A percentile compares a stretch with the other conserved stretches of the same genome.
Evolutionary conservation across 2,329 filamentous ascomycete species (phyloP).

Genomic region (Aaosphaeria pasadenensis): DNA sequence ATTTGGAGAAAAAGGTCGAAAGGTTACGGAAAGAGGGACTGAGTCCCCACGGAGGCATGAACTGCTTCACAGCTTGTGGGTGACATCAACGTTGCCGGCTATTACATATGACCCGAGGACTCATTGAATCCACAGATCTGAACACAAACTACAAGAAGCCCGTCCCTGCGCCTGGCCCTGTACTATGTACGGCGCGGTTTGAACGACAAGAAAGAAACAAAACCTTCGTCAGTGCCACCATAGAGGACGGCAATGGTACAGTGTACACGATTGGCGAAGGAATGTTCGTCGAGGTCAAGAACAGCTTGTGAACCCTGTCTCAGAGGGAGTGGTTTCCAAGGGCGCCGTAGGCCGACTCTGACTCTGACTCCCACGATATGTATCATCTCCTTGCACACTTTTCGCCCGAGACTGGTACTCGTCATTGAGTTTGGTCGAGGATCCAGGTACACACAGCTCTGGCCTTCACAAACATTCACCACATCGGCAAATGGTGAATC

Average conservation of each 20-base stretch:
- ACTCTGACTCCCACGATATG: too few species aligned
- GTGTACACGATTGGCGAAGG: slow-evolving; percentile 53
- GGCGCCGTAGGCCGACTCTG: too few species aligned
- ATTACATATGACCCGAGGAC: not conserved
- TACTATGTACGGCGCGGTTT: slow-evolving; percentile 48
- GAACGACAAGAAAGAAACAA: slow-evolving; percentile 54
- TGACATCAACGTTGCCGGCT: not conserved
- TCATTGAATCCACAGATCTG: slow-evolving; percentile 37
- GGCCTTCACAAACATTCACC: too few species aligned
- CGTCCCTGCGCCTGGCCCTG: slow-evolving; percentile 47
- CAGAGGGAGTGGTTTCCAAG: not conserved
- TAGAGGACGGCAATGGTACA: slow-evolving; percentile 50
- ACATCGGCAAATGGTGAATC: too few species aligned
- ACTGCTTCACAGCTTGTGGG: slow-evolving; percentile 35
- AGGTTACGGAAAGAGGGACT: slow-evolving; percentile 2
- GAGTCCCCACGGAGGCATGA: slow-evolving; percentile 6
- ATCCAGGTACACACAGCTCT: too few species aligned
- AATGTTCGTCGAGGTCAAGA: slow-evolving; percentile 46
- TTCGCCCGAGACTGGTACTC: too few species aligned
- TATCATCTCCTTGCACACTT: too few species aligned
- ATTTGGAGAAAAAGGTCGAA: slow-evolving; percentile 26
- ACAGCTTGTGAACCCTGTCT: slow-evolving; percentile 16
- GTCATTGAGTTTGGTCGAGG: too few species aligned
- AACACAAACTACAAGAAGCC: slow-evolving; percentile 56
- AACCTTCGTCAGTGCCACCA: slow-evolving; percentile 46